phyloP scores from a whole-genome alignment of 208 protist genomes.

The Leishmania mexicana region DNA sequence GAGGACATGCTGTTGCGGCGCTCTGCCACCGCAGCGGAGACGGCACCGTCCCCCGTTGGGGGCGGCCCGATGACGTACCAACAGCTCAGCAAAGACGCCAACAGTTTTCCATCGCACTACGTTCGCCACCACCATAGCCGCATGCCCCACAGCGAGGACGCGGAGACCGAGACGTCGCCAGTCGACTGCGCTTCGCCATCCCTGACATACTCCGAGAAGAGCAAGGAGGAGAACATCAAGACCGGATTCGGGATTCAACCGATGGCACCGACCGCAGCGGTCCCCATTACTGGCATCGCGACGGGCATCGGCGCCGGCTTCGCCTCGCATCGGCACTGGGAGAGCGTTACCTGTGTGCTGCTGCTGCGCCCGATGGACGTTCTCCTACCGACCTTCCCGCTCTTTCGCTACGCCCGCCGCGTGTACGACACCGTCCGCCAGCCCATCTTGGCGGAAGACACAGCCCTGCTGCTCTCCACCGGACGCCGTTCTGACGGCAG shows the following conservation, averaged over 20 bases:
- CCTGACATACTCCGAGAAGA: slow-evolving; percentile 2
- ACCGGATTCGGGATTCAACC: slow-evolving; percentile 3
- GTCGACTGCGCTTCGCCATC: not conserved
- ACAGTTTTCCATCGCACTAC: not conserved
- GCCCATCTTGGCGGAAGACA: slow-evolving; percentile 24
- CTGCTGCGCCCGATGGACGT: slow-evolving; percentile 40
- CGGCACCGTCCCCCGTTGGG: slow-evolving; percentile 1
- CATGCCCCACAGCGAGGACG: not conserved
- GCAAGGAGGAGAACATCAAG: slow-evolving; percentile 18
- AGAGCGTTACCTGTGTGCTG: slow-evolving; percentile 59
- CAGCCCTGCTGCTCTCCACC: slow-evolving; percentile 22
- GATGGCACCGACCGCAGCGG: slow-evolving; percentile 1
- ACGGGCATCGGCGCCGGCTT: not conserved
- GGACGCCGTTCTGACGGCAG: slow-evolving; percentile 21
- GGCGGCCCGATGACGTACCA: not conserved
- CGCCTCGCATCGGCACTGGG: slow-evolving; percentile 37
- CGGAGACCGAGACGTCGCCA: slow-evolving; percentile 3
- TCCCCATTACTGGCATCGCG: not conserved
- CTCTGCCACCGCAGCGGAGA: slow-evolving; percentile 7
- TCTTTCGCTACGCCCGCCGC: slow-evolving; percentile 58
- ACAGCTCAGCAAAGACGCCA: not conserved
- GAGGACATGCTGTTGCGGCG: slow-evolving; percentile 48
- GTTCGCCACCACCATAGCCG: not conserved
- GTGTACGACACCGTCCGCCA: slow-evolving; percentile 19
- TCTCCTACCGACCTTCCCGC: slow-evolving; percentile 41